phyloP scores from a whole-genome alignment of 495 filamentous ascomycete species.

The Penicillium pancosmium region DNA sequence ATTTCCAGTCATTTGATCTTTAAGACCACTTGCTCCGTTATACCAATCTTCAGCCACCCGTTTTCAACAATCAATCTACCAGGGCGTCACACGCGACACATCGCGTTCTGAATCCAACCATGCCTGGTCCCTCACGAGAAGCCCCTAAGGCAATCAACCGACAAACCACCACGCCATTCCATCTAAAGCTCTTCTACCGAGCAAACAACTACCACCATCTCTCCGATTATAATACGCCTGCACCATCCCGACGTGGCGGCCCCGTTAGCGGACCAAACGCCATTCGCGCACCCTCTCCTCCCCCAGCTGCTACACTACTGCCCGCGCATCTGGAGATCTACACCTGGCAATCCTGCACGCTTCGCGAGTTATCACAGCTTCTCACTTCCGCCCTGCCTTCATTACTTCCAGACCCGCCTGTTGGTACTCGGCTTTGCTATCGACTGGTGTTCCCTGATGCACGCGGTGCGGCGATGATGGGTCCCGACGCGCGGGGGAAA shows the following conservation, averaged over 20 bases:
- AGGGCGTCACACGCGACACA: constrained; percentile 3
- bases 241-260: constrained; percentile 26
- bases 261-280: constrained; percentile 39
- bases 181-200: constrained; percentile 87
- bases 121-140: constrained; percentile 33
- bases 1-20: background rate
- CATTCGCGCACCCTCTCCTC: constrained; percentile 38
- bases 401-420: constrained; percentile 71
- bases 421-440: constrained; percentile 84
- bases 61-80: no score
- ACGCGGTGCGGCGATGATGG: constrained; percentile 48
- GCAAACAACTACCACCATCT: constrained; percentile 68
- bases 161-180: constrained; percentile 80
- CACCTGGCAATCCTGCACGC: constrained; percentile 83
- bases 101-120: constrained; percentile 17
- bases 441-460: constrained; percentile 86
- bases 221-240: constrained; percentile 35
- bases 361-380: constrained; percentile 80
- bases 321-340: constrained; percentile 79
- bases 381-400: constrained; percentile 65
- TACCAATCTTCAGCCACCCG: no score
- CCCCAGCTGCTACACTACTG: constrained; percentile 46
- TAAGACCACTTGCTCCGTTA: background rate
- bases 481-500: constrained; percentile 52
- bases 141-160: constrained; percentile 55